Conservation (phyloP, 768 basidiomycete species). For the Thelephora aurantiotincta region DNA sequence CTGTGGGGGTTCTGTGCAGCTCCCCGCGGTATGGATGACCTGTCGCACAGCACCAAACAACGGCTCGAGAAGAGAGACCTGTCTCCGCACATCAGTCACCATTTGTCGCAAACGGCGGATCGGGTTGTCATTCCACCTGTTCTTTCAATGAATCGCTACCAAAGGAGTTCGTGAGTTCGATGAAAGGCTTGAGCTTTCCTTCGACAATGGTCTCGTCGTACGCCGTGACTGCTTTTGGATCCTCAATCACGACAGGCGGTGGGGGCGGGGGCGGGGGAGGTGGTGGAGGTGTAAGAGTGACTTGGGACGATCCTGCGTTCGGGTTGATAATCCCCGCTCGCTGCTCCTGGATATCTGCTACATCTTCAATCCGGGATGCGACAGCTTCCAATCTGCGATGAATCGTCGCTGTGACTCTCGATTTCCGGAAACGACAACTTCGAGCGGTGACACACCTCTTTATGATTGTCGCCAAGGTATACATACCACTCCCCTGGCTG, state of each 20-base stretch:
- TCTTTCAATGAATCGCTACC: constrained; percentile 59
- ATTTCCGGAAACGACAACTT: constrained; percentile 9
- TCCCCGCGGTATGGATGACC: constrained; percentile 50
- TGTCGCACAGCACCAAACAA: constrained; percentile 56
- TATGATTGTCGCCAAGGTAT: constrained; percentile 71
- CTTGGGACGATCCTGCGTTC: constrained; percentile 3
- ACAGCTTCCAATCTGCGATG: constrained; percentile 72
- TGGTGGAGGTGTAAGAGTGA: constrained; percentile 14
- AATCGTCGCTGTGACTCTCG: background rate
- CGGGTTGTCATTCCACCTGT: constrained; percentile 35
- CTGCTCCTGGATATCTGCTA: constrained; percentile 10
- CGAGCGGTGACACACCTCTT: constrained; percentile 39
- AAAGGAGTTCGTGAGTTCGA: constrained; percentile 57
- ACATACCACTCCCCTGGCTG: constrained; percentile 26
- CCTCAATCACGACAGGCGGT: constrained; percentile 19
- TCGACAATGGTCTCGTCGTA: constrained; percentile 66
- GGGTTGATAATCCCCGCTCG: constrained; percentile 6
- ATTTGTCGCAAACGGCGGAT: background rate
- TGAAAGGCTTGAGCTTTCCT: constrained; percentile 59
- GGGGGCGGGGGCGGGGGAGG: constrained; percentile 22
- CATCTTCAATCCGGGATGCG: constrained; percentile 85
- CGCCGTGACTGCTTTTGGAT: constrained; percentile 49
- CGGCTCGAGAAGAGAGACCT: constrained; percentile 60
- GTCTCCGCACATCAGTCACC: background rate
- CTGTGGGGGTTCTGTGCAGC: constrained; percentile 71